Evolutionary conservation across 495 filamentous ascomycete genomes (phyloP), one percentile per base, ranked within the genome.

Genomic region (Lepidopterella palustris): DNA sequence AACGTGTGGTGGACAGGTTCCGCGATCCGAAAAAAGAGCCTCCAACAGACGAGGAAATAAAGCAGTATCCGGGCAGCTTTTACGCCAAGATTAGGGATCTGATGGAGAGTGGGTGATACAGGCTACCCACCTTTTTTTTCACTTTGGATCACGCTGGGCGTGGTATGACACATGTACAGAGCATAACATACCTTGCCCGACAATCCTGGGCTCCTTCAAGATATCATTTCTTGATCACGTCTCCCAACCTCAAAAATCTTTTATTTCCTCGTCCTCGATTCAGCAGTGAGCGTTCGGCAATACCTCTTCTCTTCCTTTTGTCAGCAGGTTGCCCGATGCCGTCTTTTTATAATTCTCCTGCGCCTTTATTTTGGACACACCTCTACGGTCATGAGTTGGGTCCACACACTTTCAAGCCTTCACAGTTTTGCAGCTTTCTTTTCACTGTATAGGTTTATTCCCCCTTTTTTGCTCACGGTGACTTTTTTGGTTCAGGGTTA

Each of bases 1-100:
- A 81, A 58, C 89, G 86, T 56, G 88, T 95, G 13, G 84, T 89
- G 18, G 80, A 85, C 55, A 80, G 91, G 64, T 89, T 87, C 70
- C 77, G 81, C 58, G 86, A 76, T 57, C 32, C 57, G 20, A 70
- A 82, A 42, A 79, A 77, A 20, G 79, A 80, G 31, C 75, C 85
- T 60, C 88, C 89, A 2, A 86, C 77, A 20, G 87, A 90, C 50
- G 80, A 80, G 50, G 90, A 96, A 58, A 67, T 90, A 29, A 78
- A 76, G 20, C 72, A 78, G 21, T 95, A 89, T 87, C 86, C 90
- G 3, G 76, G 72, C 27, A 80, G 77, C 11, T 87, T 87, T 70
- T 85, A 84, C 64, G 78, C 74, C 15, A 86, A 81, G 71, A 83
- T 87, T 51, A 79, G 84, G 70, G 75, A 77, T 53, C 77, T 82